A percentile compares a stretch with the other conserved stretches of the same genome.
phyloP scores from a whole-genome alignment of 164 flowering plant species.

The Amborella trichopoda region DNA sequence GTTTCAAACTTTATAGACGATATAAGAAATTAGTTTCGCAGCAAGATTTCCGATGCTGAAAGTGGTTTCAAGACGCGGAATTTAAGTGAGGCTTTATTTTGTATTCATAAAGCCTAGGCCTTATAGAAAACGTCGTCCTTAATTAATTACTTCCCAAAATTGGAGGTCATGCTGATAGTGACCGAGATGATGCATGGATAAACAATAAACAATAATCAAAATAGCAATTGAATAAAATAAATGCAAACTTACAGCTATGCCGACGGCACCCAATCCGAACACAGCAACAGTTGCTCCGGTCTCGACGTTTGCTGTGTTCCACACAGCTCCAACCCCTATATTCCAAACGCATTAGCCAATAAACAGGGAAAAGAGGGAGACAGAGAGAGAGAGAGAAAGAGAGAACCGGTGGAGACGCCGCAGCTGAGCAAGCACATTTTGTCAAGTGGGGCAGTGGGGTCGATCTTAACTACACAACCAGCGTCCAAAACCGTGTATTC shows the following conservation, averaged over 20 bases:
- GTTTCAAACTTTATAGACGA: too few relatives aligned
- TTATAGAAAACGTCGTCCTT: too few relatives aligned
- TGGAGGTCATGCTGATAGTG: not conserved
- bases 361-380: too few relatives aligned
- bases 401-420: slow-evolving; percentile 54
- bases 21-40: too few relatives aligned
- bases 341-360: not conserved
- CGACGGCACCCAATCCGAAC: slow-evolving; percentile 73
- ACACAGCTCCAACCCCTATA: slow-evolving; percentile 63
- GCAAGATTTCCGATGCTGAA: too few relatives aligned
- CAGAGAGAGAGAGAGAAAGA: not conserved
- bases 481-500: slow-evolving; percentile 60
- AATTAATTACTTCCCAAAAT: too few relatives aligned
- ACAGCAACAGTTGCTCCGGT: slow-evolving; percentile 46
- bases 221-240: not conserved
- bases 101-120: too few relatives aligned
- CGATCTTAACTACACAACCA: slow-evolving; percentile 48
- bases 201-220: not conserved
- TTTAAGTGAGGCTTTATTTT: too few relatives aligned
- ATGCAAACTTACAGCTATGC: slow-evolving; percentile 46
- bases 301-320: slow-evolving; percentile 65
- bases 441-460: slow-evolving; percentile 26
- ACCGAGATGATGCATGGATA: not conserved
- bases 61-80: too few relatives aligned
- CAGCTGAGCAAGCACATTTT: slow-evolving; percentile 54